Conservation (phyloP, 495 filamentous ascomycete genomes). For the Aspergillus steynii region DNA sequence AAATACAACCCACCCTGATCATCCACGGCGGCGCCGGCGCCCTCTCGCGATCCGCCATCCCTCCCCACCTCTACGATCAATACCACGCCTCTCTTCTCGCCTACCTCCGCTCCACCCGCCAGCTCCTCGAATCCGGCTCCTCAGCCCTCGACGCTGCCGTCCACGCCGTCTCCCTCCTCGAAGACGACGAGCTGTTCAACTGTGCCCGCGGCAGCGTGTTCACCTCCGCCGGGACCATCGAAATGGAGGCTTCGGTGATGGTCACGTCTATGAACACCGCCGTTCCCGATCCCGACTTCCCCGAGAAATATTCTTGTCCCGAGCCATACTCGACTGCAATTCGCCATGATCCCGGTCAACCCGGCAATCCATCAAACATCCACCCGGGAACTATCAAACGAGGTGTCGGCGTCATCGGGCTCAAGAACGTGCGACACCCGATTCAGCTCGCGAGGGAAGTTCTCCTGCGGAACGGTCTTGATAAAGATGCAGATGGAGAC, state of each 20-base stretch:
- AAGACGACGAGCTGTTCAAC: conserved; percentile 85
- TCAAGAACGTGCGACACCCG: conserved; percentile 75
- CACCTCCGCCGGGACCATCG: conserved; percentile 76
- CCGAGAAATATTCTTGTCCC: too few relatives aligned
- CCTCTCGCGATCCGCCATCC: conserved; percentile 67
- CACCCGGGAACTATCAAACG: conserved; percentile 50
- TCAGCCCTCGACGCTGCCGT: conserved; percentile 72
- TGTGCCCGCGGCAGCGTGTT: conserved; percentile 84
- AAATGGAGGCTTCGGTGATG: conserved; percentile 92
- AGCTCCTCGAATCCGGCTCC: conserved; percentile 42
- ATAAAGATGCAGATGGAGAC: conserved; percentile 27
- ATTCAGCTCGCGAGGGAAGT: conserved; percentile 73
- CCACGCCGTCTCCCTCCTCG: conserved; percentile 73
- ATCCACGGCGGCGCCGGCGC: conserved; percentile 89
- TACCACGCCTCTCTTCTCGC: conserved; percentile 65
- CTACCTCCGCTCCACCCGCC: conserved; percentile 53
- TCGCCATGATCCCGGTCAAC: conserved; percentile 41
- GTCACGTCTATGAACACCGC: conserved; percentile 48
- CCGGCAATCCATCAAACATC: too few relatives aligned
- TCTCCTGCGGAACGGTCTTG: conserved; percentile 55
- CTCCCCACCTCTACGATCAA: conserved; percentile 56
- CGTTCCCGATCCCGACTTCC: too few relatives aligned
- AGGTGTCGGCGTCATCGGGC: conserved; percentile 70
- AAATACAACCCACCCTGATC: conserved; percentile 65
- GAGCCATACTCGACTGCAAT: too few relatives aligned